Base-by-base conservation (phyloP, 345 rosid genomes). In the Camelina neglecta region DNA sequence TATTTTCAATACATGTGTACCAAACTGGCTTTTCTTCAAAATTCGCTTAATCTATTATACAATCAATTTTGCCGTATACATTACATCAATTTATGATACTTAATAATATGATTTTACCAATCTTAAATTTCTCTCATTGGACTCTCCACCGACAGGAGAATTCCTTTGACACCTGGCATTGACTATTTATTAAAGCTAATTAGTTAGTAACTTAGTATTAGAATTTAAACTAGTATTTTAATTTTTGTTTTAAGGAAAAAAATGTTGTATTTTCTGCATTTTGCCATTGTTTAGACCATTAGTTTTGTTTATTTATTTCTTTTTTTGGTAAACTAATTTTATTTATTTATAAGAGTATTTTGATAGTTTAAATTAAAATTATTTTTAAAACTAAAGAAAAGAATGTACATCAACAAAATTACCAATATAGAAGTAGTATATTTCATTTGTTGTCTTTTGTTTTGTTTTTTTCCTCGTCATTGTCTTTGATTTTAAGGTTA, bases 81-180 rank as follows among this genome's bases (percentile, higher is more conserved):
- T 26, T 55, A 44, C 31, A 44, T 8, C 38, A 11, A 48, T 38
- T 57, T 15, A 58, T 26, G 36, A 67, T 67, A 38, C 3, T 41
- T 36, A 71, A 41, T 16, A 54, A 20, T 35, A 33, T 24, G 47
- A 23, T 59, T 50, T 50, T 51, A 60, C 64, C 57, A 53, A 31
- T 69, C 38, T 45, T 36, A 23, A 10, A 8, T 63, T 16, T 63
- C 4, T 38, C 31, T 20, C 29, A 26, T 10, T 65, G 16, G 49
- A 49, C 33, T 9, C 48, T 57, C 61, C 76, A 71, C 76, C 76
- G 81, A 77, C 76, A 77, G 1, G 15, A 48, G 49, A 13, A 57
- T 59, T 7, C 29, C 15, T 13, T 16, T 47, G 67, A 71, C 41
- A 65, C 39, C 47, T 71, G 56, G 49, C 62, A 65, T 77, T 63